phyloP scores from a whole-genome alignment of 495 filamentous ascomycete genomes.

The Chaetomidium leptoderma region DNA sequence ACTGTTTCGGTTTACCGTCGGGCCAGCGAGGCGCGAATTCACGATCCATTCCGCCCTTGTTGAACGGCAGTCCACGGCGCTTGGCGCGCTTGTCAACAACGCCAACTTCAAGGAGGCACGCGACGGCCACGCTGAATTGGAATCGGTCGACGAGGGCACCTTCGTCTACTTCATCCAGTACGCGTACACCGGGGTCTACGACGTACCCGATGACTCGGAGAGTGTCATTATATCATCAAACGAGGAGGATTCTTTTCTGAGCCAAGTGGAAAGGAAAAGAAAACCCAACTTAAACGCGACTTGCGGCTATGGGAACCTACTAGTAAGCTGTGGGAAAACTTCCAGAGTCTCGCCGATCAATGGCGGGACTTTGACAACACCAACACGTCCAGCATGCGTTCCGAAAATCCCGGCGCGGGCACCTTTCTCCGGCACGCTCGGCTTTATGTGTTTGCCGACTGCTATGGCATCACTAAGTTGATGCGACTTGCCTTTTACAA shows the following conservation, averaged over 20 bases:
- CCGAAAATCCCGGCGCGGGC: background rate
- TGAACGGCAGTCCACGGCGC: background rate
- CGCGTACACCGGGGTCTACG: conserved; percentile 17
- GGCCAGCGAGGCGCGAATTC: conserved; percentile 2
- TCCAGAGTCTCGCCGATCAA: background rate
- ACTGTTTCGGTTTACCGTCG: conserved; percentile 9
- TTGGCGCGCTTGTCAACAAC: conserved; percentile 12
- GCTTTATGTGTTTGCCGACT: background rate
- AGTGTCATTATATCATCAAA: background rate
- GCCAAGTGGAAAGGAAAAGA: too few relatives aligned
- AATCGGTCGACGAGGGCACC: conserved; percentile 13
- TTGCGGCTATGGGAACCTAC: too few relatives aligned
- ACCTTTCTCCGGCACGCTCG: background rate
- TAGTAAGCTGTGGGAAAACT: background rate
- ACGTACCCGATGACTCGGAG: background rate
- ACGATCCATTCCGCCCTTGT: conserved; percentile 11
- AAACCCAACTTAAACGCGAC: too few relatives aligned
- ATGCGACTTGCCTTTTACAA: background rate
- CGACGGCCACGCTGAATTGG: conserved; percentile 1
- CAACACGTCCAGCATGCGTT: background rate
- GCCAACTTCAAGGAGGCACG: conserved; percentile 17
- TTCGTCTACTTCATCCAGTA: conserved; percentile 10
- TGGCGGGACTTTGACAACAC: too few relatives aligned
- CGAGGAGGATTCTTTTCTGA: background rate
- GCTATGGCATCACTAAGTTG: background rate